These are phyloP conservation scores for Euphrasia arctica DNA, from an alignment of 305 asterid species.

Conservation along the genomic window DNA sequence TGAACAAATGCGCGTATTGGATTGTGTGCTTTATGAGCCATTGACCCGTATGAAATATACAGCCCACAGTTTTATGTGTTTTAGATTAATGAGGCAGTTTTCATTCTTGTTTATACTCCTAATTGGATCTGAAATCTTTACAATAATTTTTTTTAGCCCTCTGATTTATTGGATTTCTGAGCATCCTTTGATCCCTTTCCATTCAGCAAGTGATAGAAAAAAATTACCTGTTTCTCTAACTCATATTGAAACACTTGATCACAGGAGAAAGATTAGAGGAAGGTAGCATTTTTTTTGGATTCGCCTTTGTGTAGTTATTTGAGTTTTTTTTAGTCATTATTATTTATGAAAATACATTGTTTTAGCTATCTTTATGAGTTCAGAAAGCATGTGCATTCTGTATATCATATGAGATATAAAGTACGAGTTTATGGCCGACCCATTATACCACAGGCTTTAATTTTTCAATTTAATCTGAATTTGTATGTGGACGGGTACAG, in stretches of 20 bases:
- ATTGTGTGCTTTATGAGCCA: constrained; percentile 8
- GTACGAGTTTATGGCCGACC: background rate
- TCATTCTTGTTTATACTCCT: constrained; percentile 3
- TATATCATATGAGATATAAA: constrained; percentile 9
- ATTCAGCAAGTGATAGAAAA: constrained; percentile 6
- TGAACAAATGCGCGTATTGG: constrained; percentile 1
- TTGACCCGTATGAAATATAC: background rate
- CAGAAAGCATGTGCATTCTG: constrained; percentile 10
- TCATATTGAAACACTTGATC: constrained; percentile 7
- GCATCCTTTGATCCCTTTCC: constrained; percentile 8
- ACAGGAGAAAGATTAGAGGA: constrained; percentile 5
- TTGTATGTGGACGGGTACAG: background rate
- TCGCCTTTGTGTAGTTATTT: too few relatives aligned
- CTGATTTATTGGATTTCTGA: constrained; percentile 9
- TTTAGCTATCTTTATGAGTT: background rate
- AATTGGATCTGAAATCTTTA: constrained; percentile 15
- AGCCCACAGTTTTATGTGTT: background rate
- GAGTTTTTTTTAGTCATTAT: background rate
- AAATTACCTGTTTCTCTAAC: constrained; percentile 6
- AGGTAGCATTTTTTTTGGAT: too few relatives aligned
- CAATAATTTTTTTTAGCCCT: background rate
- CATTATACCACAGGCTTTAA: constrained; percentile 5
- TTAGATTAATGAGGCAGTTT: background rate
- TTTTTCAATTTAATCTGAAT: constrained; percentile 18
- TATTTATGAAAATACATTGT: background rate